These are phyloP conservation scores for Dothistroma pini DNA, from an alignment of 2,329 filamentous ascomycete species.

Conservation along the genomic window DNA sequence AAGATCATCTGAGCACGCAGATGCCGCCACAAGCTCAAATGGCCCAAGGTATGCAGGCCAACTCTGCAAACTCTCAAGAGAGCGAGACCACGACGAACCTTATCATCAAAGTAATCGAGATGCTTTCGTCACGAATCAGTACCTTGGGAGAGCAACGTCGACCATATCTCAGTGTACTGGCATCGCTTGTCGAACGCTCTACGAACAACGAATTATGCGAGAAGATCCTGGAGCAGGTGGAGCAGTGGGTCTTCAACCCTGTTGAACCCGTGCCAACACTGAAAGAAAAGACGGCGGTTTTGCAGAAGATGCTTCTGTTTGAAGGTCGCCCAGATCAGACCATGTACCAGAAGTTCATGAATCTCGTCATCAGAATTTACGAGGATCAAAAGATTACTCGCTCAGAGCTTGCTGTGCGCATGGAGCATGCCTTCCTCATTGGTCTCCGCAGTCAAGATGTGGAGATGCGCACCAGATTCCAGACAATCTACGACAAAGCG, in stretches of 20 bases:
- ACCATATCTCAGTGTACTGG: conserved; percentile 91
- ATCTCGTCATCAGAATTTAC: conserved; percentile 96
- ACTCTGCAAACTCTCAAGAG: conserved; percentile 65
- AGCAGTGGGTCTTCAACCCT: conserved; percentile 92
- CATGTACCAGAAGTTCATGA: conserved; percentile 87
- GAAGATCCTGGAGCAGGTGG: conserved; percentile 90
- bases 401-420: conserved; percentile 90
- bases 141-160: conserved; percentile 84
- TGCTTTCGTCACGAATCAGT: conserved; percentile 88
- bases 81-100: conserved; percentile 84
- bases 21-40: conserved; percentile 54
- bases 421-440: conserved; percentile 98
- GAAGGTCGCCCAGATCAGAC: conserved; percentile 79
- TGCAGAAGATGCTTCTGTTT: conserved; percentile 99
- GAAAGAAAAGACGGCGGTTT: conserved; percentile 96
- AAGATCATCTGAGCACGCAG: conserved; percentile 82
- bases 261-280: conserved; percentile 94
- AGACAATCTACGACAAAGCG: conserved; percentile 93
- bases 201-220: conserved; percentile 81
- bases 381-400: conserved; percentile 94
- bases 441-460: conserved; percentile 90
- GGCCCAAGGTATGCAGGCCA: conserved; percentile 40
- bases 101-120: conserved; percentile 92
- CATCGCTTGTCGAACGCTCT: conserved; percentile 92
- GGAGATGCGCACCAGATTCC: conserved; percentile 94